Evolutionary conservation across 495 filamentous ascomycete species (phyloP).

Genomic region (Daldinia caldariorum): DNA sequence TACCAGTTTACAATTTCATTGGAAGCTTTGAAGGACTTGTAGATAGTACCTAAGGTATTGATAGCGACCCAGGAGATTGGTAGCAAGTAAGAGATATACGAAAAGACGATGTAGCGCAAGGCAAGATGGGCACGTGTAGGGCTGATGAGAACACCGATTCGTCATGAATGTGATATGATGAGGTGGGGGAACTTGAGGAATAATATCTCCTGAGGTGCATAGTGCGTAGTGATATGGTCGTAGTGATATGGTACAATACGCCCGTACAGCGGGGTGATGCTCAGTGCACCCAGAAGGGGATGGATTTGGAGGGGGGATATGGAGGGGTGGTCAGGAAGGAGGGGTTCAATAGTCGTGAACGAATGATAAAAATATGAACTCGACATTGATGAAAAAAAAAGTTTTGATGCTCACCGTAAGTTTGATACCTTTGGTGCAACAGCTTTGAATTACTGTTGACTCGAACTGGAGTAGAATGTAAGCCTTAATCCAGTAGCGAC

Average conservation of each 20-base stretch:
- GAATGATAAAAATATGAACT: neutral
- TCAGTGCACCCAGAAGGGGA: slow-evolving; percentile 1
- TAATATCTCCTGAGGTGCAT: neutral
- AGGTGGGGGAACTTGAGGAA: neutral
- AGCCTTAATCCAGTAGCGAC: neutral
- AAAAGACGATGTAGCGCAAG: slow-evolving; percentile 9
- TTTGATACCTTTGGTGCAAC: neutral
- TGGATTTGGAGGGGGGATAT: neutral
- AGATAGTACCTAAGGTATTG: neutral
- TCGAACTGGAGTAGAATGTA: neutral
- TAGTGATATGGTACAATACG: neutral
- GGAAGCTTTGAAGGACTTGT: slow-evolving; percentile 13
- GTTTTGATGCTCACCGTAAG: neutral
- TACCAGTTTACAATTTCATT: slow-evolving; percentile 5
- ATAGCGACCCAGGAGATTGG: slow-evolving; percentile 11
- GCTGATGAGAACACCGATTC: slow-evolving; percentile 19
- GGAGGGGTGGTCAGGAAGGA: slow-evolving; percentile 3
- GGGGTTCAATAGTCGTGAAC: slow-evolving; percentile 3
- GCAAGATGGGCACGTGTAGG: slow-evolving; percentile 5
- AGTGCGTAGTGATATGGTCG: neutral
- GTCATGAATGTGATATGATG: slow-evolving; percentile 16
- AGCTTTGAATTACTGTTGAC: neutral
- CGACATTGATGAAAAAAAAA: neutral
- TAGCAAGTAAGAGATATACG: slow-evolving; percentile 6
- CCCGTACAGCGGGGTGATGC: slow-evolving; percentile 2